A percentile compares a stretch with the other conserved stretches of the same genome.
Evolutionary conservation across 2,329 filamentous ascomycete species (phyloP).

Genomic region (Helotiales sp.): DNA sequence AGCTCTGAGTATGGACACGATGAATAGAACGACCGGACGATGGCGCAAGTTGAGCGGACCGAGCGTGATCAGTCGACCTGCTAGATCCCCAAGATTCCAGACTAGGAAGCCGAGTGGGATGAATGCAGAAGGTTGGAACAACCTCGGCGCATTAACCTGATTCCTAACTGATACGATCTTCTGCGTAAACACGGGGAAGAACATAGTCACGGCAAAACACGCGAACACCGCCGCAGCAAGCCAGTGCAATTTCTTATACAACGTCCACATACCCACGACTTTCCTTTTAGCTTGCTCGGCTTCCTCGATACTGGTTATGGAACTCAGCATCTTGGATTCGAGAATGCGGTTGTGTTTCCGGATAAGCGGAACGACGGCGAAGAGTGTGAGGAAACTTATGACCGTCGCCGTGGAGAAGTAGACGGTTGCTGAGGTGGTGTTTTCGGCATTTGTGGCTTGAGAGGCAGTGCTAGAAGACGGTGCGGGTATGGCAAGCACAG

Average conservation of each 20-base stretch:
- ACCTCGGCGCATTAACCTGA: constrained; percentile 50
- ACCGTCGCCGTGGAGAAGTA: constrained; percentile 89
- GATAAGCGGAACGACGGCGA: constrained; percentile 77
- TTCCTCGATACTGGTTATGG: constrained; percentile 57
- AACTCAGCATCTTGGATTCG: constrained; percentile 56
- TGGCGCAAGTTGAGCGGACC: constrained; percentile 62
- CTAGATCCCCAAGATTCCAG: constrained; percentile 90
- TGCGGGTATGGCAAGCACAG: constrained; percentile 70
- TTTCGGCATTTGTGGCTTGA: constrained; percentile 47
- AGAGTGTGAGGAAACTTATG: constrained; percentile 72
- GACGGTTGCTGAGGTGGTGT: constrained; percentile 76
- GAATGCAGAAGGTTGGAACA: constrained; percentile 78
- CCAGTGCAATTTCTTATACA: constrained; percentile 81
- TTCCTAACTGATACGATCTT: constrained; percentile 60
- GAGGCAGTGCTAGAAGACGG: constrained; percentile 42
- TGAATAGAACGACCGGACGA: constrained; percentile 70
- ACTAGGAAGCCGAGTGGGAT: constrained; percentile 89
- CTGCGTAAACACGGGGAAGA: constrained; percentile 89
- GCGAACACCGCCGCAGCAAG: constrained; percentile 77
- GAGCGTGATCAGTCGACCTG: constrained; percentile 72
- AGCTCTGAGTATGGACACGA: constrained; percentile 66
- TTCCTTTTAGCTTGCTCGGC: constrained; percentile 56
- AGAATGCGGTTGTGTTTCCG: constrained; percentile 61
- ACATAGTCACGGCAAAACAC: constrained; percentile 87
- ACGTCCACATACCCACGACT: constrained; percentile 61